Evolutionary conservation across 768 basidiomycete genomes (phyloP), one percentile per base, ranked within the genome.

Genomic region (Tricholoma hemisulphureum): DNA sequence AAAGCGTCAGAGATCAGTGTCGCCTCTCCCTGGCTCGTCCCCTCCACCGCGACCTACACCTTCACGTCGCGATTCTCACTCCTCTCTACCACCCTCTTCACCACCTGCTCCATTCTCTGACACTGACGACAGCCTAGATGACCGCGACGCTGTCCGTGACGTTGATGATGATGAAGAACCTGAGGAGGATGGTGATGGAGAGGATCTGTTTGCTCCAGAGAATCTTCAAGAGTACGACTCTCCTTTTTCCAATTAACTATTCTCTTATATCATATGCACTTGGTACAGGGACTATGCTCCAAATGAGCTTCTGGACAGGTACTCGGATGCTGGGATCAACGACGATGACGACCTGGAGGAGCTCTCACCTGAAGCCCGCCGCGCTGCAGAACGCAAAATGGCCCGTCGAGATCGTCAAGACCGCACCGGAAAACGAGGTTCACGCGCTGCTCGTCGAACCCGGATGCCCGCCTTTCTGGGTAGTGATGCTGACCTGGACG

Each of bases 401-500:
- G 85, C 84, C 32, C 83, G 89, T 61, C 86, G 97, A 37, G 96
- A 98, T 79, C 84, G 90, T 11, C 70, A 82, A 18, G 88, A 87
- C 62, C 81, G 83, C 8, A 77, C 80, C 14, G 89, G 91, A 37
- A 80, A 82, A 55, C 81, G 81, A 21, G 91, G 89, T 21, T 77
- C 78, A 51, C 85, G 93, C 58, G 93, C 93, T 32, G 85, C 89
- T 23, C 80, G 86, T 52, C 81, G 95, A 53, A 87, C 83, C 63
- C 86, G 91, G 52, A 91, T 89, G 54, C 97, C 94, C 11, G 87
- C 87, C 7, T 98, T 98, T 71, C 71, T 99, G 52, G 88, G 89
- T 50, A 90, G 84, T 57, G 91, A 91, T 58, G 91, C 89, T 59
- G 91, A 91, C 59, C 78, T 83, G 72, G 89, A 88, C 39, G 90